These are phyloP conservation scores for Oidiodendron maius DNA, from an alignment of 495 filamentous ascomycete genomes.

Conservation along the genomic window DNA sequence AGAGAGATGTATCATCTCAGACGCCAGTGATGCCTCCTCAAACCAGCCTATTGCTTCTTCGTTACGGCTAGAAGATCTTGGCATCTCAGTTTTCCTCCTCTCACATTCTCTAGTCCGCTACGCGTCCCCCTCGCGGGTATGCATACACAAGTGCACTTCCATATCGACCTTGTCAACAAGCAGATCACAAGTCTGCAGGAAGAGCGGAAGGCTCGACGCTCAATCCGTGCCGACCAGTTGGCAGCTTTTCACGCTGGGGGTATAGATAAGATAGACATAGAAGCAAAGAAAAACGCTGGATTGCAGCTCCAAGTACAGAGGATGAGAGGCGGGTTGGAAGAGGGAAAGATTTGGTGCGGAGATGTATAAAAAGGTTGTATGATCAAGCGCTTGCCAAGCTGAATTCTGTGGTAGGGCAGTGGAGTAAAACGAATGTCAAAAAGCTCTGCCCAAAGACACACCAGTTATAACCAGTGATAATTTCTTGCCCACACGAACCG, in stretches of 20 bases:
- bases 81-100: constrained; percentile 28
- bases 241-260: constrained; percentile 5
- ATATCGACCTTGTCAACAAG: constrained; percentile 12
- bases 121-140: constrained; percentile 35
- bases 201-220: constrained; percentile 2
- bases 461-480: too few species aligned
- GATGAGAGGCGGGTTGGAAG: constrained; percentile 38
- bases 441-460: too few species aligned
- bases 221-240: constrained; percentile 9
- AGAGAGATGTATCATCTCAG: too few species aligned
- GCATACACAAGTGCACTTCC: constrained; percentile 18
- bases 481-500: too few species aligned
- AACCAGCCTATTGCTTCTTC: too few species aligned
- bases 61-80: background rate
- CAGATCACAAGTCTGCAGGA: constrained; percentile 12
- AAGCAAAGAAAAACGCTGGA: constrained; percentile 26
- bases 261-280: constrained; percentile 9
- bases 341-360: constrained; percentile 42
- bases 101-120: constrained; percentile 36
- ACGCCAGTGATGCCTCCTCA: constrained; percentile 2
- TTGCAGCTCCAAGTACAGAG: constrained; percentile 37
- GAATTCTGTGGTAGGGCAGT: too few species aligned
- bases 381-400: constrained; percentile 40
- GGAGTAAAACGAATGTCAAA: too few species aligned
- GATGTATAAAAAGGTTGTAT: constrained; percentile 41